Base-by-base conservation (phyloP, 1,139 yeast genomes). In the Kazachstania sp. region DNA sequence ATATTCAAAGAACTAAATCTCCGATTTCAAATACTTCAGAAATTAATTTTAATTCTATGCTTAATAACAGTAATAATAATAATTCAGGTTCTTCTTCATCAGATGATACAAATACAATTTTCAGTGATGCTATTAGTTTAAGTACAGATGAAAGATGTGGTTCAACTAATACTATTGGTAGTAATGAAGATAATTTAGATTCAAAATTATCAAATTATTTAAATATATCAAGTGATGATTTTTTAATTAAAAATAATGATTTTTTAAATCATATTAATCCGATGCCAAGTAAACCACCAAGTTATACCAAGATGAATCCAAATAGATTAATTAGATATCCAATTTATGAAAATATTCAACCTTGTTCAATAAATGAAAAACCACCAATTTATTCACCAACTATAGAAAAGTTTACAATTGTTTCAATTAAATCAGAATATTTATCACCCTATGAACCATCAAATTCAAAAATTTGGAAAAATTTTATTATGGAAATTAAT, bases 361-460 rank as follows among this genome's bases (percentile, higher is more conserved):
- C 58, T 16, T 43, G 54, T 9, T 54, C 58, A 2, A 16, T 7
- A 18, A 29, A 28, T n/a, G 49, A 48, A 15, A 13, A n/a, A 23
- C 69, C 81, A 7, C 88, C 90, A 0, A 47, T 41, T 1, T 80
- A 83, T 56, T 39, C 71, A 0, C 83, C 90, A 0, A 71, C 86
- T 0, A 75, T 79, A 1, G 75, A 79, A 55, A 75, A 79, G 49
- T 57, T 80, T 2, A 76, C 81, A 0, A 58, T 74, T 1, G 73
- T 79, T 1, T 60, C 74, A 3, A 69, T 83, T 53, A 83, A 83
- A 56, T 56, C 73, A 32, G 92, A 83, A 60, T 82, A 85, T 84
- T 51, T 77, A 1, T 74, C 82, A 7, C 88, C 90, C 0, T 81
- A 78, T 59, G 87, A 82, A 57, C 71, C 79, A 4, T 73, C 86